Evolutionary conservation across 257 asterid species (phyloP), one percentile per base, ranked within the genome.

Genomic region (Buddleja alternifolia): DNA sequence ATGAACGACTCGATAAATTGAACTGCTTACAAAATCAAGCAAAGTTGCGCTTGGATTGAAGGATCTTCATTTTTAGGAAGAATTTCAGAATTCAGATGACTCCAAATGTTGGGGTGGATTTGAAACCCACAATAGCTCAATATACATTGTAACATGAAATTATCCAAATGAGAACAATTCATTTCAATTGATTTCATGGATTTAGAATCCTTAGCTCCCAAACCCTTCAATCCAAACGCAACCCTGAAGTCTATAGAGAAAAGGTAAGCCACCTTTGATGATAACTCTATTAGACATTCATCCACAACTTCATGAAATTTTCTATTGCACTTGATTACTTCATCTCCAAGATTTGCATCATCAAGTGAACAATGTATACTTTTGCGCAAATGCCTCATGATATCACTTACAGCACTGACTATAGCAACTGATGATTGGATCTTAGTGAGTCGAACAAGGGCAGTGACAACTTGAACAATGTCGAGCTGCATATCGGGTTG

Each of bases 401-500:
- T 72, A 81, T 92, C 99, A 58, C 92, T 87, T 41, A 91, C 88
- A 19, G 99, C 92, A 45, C 94, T 89, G 66, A 89, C 85, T 66
- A 94, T 84, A 57, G 98, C 92, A 45, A 88, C 85, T 0, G 99
- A 89, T 52, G 89, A 79, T 74, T 84, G 86, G 50, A 68, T 53
- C 82, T 83, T 94, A 16, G 98, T 85, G 70, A 85, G 88, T 48
- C 66, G 86, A 73, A 85, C 86, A 70, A 94, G 96, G 70, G 84
- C 71, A 14, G 95, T 88, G 66, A 80, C 80, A 45, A 89, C 93
- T 82, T 85, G 71, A 74, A 94, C 85, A 73, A 91, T 87, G 74
- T 91, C 98, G 41, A 94, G 86, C 87, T 94, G 97, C 89, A 94
- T 89, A 37, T 78, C 85, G 11, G 96, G 99, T 60, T 87, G 93